These are phyloP conservation scores for Singerocomus inundabilis DNA, from an alignment of 1,284 basidiomycete species.

Conservation along the genomic window DNA sequence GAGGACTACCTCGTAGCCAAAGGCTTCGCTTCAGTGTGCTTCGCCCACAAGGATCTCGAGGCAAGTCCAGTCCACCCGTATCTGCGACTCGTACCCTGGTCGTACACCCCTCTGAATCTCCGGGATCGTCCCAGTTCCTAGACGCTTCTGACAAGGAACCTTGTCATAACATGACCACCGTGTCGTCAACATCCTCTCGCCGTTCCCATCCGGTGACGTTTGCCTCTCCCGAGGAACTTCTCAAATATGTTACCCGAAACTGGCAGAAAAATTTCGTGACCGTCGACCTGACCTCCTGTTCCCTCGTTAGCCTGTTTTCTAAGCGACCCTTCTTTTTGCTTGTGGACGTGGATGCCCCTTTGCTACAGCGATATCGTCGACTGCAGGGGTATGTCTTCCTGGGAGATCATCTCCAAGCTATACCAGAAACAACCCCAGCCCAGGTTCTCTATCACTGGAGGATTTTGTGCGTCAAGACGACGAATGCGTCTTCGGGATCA, in stretches of 20 bases:
- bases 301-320: slow-evolving; percentile 69
- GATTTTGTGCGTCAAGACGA: slow-evolving; percentile 68
- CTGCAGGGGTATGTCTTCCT: slow-evolving; percentile 43
- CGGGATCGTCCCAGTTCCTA: not conserved
- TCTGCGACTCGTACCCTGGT: not conserved
- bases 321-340: slow-evolving; percentile 92
- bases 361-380: slow-evolving; percentile 59
- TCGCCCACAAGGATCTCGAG: slow-evolving; percentile 17
- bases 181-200: slow-evolving; percentile 24
- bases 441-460: slow-evolving; percentile 51
- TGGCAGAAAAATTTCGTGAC: slow-evolving; percentile 88
- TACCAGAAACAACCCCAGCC: slow-evolving; percentile 19
- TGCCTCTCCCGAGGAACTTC: slow-evolving; percentile 51
- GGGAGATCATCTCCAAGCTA: not conserved
- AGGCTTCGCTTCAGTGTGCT: slow-evolving; percentile 51
- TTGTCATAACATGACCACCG: slow-evolving; percentile 26
- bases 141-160: slow-evolving; percentile 12
- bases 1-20: slow-evolving; percentile 66
- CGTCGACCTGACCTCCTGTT: slow-evolving; percentile 59
- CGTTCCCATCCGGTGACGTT: slow-evolving; percentile 40
- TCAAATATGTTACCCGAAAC: slow-evolving; percentile 78
- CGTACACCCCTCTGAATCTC: slow-evolving; percentile 3
- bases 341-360: slow-evolving; percentile 82
- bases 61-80: slow-evolving; percentile 9
- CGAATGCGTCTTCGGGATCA: slow-evolving; percentile 49